These are phyloP conservation scores for Solanum aculeatissimum DNA, from an alignment of 305 asterid species.

Conservation along the genomic window DNA sequence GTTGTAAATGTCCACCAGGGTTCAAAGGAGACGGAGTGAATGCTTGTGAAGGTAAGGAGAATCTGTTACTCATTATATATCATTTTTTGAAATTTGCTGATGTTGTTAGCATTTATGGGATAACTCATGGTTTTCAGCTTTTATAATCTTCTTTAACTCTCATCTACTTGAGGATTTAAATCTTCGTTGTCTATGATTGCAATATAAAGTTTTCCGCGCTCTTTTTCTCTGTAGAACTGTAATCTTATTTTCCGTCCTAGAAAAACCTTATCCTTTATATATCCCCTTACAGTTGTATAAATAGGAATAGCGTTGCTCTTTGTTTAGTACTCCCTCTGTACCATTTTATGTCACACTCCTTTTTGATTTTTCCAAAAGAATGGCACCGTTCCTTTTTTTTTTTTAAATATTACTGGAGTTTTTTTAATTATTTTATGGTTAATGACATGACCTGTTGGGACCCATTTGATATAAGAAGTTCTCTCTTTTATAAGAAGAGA, in stretches of 20 bases:
- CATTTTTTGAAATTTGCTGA: neutral
- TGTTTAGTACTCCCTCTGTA: neutral
- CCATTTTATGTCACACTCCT: neutral
- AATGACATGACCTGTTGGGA: neutral
- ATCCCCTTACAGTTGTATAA: neutral
- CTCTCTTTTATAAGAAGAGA: neutral
- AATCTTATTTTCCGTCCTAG: neutral
- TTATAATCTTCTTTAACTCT: neutral
- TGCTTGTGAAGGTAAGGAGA: constrained; percentile 61
- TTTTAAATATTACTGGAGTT: neutral
- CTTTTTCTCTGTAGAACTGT: neutral
- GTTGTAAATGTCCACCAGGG: constrained; percentile 95
- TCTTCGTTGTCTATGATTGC: neutral
- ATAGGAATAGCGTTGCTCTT: neutral
- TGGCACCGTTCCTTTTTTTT: neutral
- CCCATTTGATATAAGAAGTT: neutral
- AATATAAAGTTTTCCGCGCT: neutral
- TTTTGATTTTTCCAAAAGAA: neutral
- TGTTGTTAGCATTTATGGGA: neutral
- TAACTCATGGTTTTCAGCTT: neutral
- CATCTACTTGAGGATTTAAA: neutral
- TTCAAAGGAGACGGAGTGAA: constrained; percentile 89
- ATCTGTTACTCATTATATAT: neutral
- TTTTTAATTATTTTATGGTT: neutral
- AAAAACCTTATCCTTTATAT: neutral